Conservation (phyloP, 768 basidiomycete genomes). For the Inosperma sp. region DNA sequence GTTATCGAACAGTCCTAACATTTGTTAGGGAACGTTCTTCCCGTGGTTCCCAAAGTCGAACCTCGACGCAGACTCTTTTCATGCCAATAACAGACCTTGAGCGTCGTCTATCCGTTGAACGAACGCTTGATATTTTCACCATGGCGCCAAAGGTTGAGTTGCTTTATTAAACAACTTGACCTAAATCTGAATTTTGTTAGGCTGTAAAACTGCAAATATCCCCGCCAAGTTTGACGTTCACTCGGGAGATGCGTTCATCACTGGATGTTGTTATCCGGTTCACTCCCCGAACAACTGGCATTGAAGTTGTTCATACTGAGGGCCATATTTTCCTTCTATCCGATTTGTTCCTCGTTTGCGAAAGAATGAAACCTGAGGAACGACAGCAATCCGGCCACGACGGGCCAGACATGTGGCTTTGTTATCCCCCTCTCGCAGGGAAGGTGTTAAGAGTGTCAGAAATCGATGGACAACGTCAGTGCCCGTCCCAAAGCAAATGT, state of each 20-base stretch:
- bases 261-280: slow-evolving; percentile 71
- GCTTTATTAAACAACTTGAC: not conserved
- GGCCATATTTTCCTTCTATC: slow-evolving; percentile 88
- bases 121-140: slow-evolving; percentile 89
- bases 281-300: slow-evolving; percentile 67
- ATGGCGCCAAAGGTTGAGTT: slow-evolving; percentile 80
- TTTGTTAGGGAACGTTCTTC: slow-evolving; percentile 52
- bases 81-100: slow-evolving; percentile 77
- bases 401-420: slow-evolving; percentile 83
- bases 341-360: slow-evolving; percentile 88
- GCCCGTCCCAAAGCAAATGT: not conserved
- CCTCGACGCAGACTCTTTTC: slow-evolving; percentile 46
- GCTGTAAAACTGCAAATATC: slow-evolving; percentile 87
- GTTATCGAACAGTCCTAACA: slow-evolving; percentile 3
- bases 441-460: slow-evolving; percentile 80
- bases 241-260: slow-evolving; percentile 70
- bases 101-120: slow-evolving; percentile 65
- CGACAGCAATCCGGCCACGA: slow-evolving; percentile 43
- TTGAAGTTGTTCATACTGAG: slow-evolving; percentile 68
- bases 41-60: slow-evolving; percentile 50
- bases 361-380: slow-evolving; percentile 72
- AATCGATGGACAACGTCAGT: slow-evolving; percentile 55
- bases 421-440: slow-evolving; percentile 92
- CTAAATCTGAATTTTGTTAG: slow-evolving; percentile 34
- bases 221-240: slow-evolving; percentile 73